phyloP scores from a whole-genome alignment of 2,329 filamentous ascomycete genomes.

The Xylaria polymorpha region DNA sequence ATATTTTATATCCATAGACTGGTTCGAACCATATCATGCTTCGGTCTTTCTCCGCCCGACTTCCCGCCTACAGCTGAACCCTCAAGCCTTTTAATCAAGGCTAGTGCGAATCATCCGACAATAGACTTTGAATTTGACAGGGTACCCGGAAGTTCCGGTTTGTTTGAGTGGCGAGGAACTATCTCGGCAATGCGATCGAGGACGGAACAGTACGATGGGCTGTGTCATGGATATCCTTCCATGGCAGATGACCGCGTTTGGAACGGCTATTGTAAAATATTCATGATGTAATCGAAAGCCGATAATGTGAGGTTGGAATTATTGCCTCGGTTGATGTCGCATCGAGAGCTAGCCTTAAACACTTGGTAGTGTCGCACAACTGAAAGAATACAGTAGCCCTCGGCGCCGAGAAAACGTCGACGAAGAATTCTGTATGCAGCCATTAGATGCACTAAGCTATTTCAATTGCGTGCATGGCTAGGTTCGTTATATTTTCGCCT shows the following conservation, averaged over 20 bases:
- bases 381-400: conserved; percentile 3
- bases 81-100: conserved; percentile 43
- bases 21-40: conserved; percentile 35
- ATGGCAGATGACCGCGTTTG: conserved; percentile 56
- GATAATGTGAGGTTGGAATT: conserved; percentile 35
- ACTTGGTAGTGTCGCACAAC: conserved; percentile 15
- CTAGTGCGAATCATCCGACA: conserved; percentile 52
- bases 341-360: conserved; percentile 24
- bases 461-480: background rate
- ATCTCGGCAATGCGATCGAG: conserved; percentile 57
- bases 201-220: conserved; percentile 45
- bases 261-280: conserved; percentile 4
- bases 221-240: conserved; percentile 26
- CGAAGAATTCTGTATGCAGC: background rate
- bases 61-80: conserved; percentile 39
- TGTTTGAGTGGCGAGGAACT: conserved; percentile 67
- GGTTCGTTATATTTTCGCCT: conserved; percentile 57
- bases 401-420: background rate
- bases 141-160: conserved; percentile 63
- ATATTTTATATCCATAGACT: conserved; percentile 39
- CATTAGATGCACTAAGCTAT: background rate
- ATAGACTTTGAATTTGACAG: conserved; percentile 52
- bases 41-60: conserved; percentile 40
- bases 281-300: conserved; percentile 47
- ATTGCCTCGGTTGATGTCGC: conserved; percentile 35